phyloP scores from a whole-genome alignment of 2,329 filamentous ascomycete species.

The Trichoderma gracile region DNA sequence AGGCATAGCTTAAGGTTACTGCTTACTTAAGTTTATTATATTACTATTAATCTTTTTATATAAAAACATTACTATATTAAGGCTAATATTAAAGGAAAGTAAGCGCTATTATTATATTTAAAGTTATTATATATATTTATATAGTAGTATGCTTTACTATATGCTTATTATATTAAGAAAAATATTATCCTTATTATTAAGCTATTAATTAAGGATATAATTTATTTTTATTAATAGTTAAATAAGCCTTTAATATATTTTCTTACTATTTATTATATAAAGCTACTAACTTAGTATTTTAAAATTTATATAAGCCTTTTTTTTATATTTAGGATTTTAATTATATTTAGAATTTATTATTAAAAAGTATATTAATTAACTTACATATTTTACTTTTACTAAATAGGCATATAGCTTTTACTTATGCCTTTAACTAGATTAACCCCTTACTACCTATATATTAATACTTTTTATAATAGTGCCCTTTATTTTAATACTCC shows the following conservation, averaged over 20 bases:
- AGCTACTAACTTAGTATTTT: not conserved
- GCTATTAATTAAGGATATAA: not conserved
- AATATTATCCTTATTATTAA: not conserved
- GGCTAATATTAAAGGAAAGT: not conserved
- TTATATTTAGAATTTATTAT: too few species aligned
- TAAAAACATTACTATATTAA: not conserved
- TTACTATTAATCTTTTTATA: not conserved
- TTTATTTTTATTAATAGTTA: not conserved
- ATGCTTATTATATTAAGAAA: too few species aligned
- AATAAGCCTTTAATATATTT: not conserved
- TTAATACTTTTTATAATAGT: too few species aligned
- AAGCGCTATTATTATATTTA: not conserved
- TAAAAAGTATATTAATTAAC: too few species aligned
- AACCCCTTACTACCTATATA: too few species aligned
- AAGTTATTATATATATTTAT: too few species aligned
- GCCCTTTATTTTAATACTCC: too few species aligned
- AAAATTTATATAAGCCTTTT: not conserved
- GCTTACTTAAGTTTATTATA: not conserved
- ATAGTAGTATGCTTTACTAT: not conserved
- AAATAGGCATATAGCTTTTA: too few species aligned
- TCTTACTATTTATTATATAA: not conserved
- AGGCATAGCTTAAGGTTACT: not conserved
- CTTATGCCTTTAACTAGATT: too few species aligned
- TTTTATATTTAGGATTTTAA: too few species aligned
- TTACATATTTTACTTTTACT: too few species aligned